Base-by-base conservation (phyloP, 2,329 filamentous ascomycete species). In the Penicillium sp. region DNA sequence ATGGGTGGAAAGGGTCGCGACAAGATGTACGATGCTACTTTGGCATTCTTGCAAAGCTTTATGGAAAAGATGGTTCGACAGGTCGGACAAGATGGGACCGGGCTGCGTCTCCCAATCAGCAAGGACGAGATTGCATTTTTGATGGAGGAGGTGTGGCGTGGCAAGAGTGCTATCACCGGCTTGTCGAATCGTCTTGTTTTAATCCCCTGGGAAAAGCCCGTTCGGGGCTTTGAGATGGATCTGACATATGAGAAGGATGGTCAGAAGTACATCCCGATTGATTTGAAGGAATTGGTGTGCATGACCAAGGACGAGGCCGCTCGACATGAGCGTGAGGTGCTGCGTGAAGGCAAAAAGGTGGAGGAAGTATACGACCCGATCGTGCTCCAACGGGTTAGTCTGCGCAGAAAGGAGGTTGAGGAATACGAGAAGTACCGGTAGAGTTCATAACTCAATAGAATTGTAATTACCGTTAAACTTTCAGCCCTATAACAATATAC, bases 221-320 rank as follows among this genome's bases (percentile, higher is more conserved):
- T 72, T 6, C 69, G 68, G 24, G 79, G 79, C 23, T 87, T 82
- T 56, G 75, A 81, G 49, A 72, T 79, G 12, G 86, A 90, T 37
- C 75, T 81, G 46, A 78, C 78, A 28, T 81, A 82, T 35, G 78
- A 69, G 39, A 62, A 69, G 42, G 66, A 84, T n/a, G 82, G 84
- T 20, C 91, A 97, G 68, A 95, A 88, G 64, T 83, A 79, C 40
- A 84, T 88, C n/a, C 80, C 78, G 2, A 59, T 97, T 4, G 70
- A 77, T 28, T 71, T 92, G 59, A 77, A 79, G 25, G 85, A 95
- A 40, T 66, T 96, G 52, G 90, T 95, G 0, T 88, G 87, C 61
- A 89, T 96, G 88, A 96, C 91, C 1, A 95, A 91, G 68, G 91
- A 96, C 53, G 91, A 96, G 70, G 88, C 87, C 3, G 73, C 78